A percentile compares a stretch with the other conserved stretches of the same genome.
Conservation (phyloP, 2,329 filamentous ascomycete genomes). For the Aspergillus alliaceus region DNA sequence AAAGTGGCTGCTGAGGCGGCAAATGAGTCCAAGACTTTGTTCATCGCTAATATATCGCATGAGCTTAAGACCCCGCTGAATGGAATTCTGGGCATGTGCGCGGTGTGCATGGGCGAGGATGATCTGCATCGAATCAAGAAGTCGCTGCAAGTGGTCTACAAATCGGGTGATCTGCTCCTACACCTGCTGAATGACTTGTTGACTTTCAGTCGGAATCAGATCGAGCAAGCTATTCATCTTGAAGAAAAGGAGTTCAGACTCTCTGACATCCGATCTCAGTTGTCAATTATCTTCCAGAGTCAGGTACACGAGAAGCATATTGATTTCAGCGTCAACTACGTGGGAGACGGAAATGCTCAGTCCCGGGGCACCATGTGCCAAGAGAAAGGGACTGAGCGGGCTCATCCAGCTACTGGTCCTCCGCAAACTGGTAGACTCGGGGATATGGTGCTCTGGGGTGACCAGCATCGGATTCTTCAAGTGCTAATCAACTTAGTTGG, state of each 20-base stretch:
- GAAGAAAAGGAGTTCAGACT: slow-evolving; percentile 84
- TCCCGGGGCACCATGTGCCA: slow-evolving; percentile 19
- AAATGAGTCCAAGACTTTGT: slow-evolving; percentile 92
- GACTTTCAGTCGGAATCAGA: slow-evolving; percentile 93
- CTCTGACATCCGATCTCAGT: slow-evolving; percentile 79
- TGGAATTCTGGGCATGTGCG: slow-evolving; percentile 88
- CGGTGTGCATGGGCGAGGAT: slow-evolving; percentile 89
- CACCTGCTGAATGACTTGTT: slow-evolving; percentile 86
- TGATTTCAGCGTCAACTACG: slow-evolving; percentile 69
- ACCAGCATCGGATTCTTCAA: slow-evolving; percentile 85
- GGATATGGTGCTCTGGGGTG: slow-evolving; percentile 89
- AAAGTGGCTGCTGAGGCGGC: slow-evolving; percentile 93
- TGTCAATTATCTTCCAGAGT: slow-evolving; percentile 84
- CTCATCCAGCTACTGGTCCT: slow-evolving; percentile 60
- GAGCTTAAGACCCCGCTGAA: slow-evolving; percentile 90
- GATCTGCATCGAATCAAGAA: slow-evolving; percentile 76
- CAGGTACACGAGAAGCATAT: slow-evolving; percentile 80
- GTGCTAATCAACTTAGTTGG: slow-evolving; percentile 79
- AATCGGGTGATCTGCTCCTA: slow-evolving; percentile 78
- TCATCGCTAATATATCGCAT: slow-evolving; percentile 86
- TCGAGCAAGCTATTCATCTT: slow-evolving; percentile 76
- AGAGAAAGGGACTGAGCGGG: slow-evolving; percentile 21
- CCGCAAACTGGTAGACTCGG: slow-evolving; percentile 68
- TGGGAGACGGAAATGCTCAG: slow-evolving; percentile 50
- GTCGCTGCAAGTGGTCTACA: slow-evolving; percentile 84